Evolutionary conservation across 2,329 filamentous ascomycete genomes (phyloP).

Genomic region (Albophoma yamanashiensis): DNA sequence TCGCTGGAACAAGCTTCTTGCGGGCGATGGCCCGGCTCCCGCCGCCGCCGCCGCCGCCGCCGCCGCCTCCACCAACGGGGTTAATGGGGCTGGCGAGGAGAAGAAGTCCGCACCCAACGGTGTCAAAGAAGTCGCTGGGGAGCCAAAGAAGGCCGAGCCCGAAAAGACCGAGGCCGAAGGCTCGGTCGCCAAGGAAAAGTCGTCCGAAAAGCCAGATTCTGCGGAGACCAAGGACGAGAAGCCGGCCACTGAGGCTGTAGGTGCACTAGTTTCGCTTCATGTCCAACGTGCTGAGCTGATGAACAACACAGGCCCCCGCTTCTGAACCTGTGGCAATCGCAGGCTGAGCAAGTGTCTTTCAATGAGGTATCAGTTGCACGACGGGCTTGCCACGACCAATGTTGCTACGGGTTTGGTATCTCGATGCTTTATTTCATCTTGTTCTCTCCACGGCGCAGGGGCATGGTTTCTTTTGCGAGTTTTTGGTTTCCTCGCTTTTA

Average conservation of each 20-base stretch:
- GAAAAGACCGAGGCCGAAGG: constrained; percentile 5
- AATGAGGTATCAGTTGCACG: background rate
- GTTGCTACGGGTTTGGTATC: background rate
- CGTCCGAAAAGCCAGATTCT: constrained; percentile 8
- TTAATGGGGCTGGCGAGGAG: constrained; percentile 29
- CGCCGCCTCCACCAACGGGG: constrained; percentile 30
- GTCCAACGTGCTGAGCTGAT: background rate
- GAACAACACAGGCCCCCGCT: background rate
- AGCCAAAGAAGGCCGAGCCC: constrained; percentile 21
- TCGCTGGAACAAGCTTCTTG: constrained; percentile 81
- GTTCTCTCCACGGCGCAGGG: constrained; percentile 15
- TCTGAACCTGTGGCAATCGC: background rate
- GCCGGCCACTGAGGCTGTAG: background rate
- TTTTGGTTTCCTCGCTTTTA: constrained; percentile 11
- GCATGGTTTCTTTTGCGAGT: constrained; percentile 7
- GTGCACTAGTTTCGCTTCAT: background rate
- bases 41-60: constrained; percentile 25
- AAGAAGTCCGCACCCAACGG: constrained; percentile 24
- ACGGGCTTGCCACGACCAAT: background rate
- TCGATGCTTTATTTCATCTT: background rate
- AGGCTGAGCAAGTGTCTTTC: background rate
- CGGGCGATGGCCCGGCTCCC: constrained; percentile 36
- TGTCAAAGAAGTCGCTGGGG: constrained; percentile 26
- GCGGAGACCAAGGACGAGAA: constrained; percentile 1
- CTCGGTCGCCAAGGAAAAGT: constrained; percentile 10